Evolutionary conservation across 805 yeast genomes (phyloP).

Genomic region (Candida ulmi): DNA sequence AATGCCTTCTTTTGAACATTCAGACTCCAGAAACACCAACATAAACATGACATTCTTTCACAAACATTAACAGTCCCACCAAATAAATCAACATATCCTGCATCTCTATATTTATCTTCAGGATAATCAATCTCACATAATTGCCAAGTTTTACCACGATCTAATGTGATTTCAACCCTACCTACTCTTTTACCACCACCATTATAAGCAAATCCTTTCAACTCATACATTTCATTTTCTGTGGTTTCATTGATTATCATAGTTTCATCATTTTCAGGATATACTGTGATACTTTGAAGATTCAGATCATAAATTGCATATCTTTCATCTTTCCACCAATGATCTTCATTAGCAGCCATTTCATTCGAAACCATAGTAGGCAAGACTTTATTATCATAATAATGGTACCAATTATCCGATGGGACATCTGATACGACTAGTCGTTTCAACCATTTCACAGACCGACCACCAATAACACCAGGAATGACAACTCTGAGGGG

Average conservation of each 20-base stretch:
- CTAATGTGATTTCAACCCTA: slow-evolving; percentile 28
- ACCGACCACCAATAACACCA: slow-evolving; percentile 34
- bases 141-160: slow-evolving; percentile 27
- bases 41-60: slow-evolving; percentile 26
- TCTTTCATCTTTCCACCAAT: slow-evolving; percentile 34
- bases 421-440: slow-evolving; percentile 26
- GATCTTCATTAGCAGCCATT: slow-evolving; percentile 24
- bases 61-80: slow-evolving; percentile 30
- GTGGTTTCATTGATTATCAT: slow-evolving; percentile 7
- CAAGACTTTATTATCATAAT: slow-evolving; percentile 29
- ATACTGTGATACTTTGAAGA: slow-evolving; percentile 27
- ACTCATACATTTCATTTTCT: slow-evolving; percentile 14
- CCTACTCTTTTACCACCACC: slow-evolving; percentile 32
- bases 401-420: slow-evolving; percentile 31
- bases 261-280: slow-evolving; percentile 25
- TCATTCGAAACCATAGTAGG: slow-evolving; percentile 33
- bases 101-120: slow-evolving; percentile 27
- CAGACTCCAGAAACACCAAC: slow-evolving; percentile 32
- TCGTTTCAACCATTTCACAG: slow-evolving; percentile 31
- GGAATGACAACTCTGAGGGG: slow-evolving; percentile 31
- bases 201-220: slow-evolving; percentile 30
- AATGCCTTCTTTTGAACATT: slow-evolving; percentile 18
- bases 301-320: slow-evolving; percentile 30
- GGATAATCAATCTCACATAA: slow-evolving; percentile 27
- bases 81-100: slow-evolving; percentile 25